Evolutionary conservation across 1,139 yeast species (phyloP), one percentile per base, ranked within the genome.

Genomic region (Sugiyamaella japonica): DNA sequence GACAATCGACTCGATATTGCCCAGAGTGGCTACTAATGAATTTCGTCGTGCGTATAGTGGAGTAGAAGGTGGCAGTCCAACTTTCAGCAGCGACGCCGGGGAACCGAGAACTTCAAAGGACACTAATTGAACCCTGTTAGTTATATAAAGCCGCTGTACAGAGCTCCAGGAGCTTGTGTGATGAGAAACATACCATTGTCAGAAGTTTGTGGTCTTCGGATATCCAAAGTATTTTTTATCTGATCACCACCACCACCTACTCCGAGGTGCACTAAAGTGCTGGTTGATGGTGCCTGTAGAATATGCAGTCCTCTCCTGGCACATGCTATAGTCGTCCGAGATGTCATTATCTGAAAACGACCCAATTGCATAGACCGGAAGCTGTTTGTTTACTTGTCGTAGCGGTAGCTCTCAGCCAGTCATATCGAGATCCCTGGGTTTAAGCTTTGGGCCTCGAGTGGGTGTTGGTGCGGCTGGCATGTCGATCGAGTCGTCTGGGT

Each of bases 1-100:
- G 12, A 58, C 55, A n/a, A 60, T 47, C 23, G 63, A 58, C 15
- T 54, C 53, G 8, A 74, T 59, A 40, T 72, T 66, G 1, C 80
- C 80, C 62, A 74, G 76, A 25, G 76, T 63, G 9, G 80, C 82
- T 7, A 79, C 66, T 13, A 80, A 64, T 9, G 78, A 71, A 23
- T 75, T 75, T 28, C 77, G 64, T 4, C 74, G 70, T 23, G 78
- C 72, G 57, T 76, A 78, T 34, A 81, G 59, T 8, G 78, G 73
- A 4, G 81, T 70, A 1, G 81, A 78, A 6, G 81, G 73, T 3
- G 84, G 83, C 13, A 81, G 63, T 37, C 75, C 71, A 42, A 81
- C 73, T 52, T 74, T 74, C 48, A 81, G 63, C 44, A 81, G 59
- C 15, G 78, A 72, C 8, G 76, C 67, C 1, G 57, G 57, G 0